Conservation (phyloP, 441 rosid genomes). For the Geranium incanum region DNA sequence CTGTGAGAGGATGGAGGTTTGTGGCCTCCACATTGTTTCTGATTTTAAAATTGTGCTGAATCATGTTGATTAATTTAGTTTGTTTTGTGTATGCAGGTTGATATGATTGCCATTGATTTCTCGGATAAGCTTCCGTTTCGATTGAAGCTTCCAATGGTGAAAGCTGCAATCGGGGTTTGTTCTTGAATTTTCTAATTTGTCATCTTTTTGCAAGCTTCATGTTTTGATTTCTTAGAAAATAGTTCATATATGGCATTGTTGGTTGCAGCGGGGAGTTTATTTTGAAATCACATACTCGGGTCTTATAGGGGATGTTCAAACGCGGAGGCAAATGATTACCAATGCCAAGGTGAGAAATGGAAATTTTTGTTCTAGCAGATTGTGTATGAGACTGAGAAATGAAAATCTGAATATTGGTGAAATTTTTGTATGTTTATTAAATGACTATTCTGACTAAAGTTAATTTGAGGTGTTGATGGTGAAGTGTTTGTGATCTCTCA, state of each 20-base stretch:
- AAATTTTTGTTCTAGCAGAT: not conserved
- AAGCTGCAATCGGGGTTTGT: slow-evolving; percentile 65
- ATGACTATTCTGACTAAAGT: not conserved
- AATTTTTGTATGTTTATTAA: not conserved
- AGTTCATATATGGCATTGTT: slow-evolving; percentile 6
- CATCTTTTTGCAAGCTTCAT: slow-evolving; percentile 1
- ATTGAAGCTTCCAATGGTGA: slow-evolving; percentile 51
- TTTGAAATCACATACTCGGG: slow-evolving; percentile 70
- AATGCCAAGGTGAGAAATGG: slow-evolving; percentile 54
- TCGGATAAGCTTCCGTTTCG: slow-evolving; percentile 56
- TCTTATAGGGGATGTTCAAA: slow-evolving; percentile 55
- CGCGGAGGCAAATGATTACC: slow-evolving; percentile 63
- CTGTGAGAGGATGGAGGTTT: slow-evolving; percentile 67
- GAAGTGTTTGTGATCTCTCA: not conserved
- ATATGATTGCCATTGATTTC: slow-evolving; percentile 68
- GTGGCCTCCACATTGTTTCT: not conserved
- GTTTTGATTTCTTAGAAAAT: not conserved
- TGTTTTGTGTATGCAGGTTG: slow-evolving; percentile 37
- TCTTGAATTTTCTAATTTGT: slow-evolving; percentile 8
- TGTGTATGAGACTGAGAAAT: not conserved
- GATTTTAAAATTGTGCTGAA: not conserved
- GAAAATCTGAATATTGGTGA: not conserved
- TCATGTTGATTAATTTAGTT: not conserved
- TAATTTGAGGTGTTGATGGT: not conserved
- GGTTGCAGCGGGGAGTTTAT: slow-evolving; percentile 62